These are phyloP conservation scores for Pseudozyma sp. DNA, from an alignment of 1,284 basidiomycete genomes.

Conservation along the genomic window DNA sequence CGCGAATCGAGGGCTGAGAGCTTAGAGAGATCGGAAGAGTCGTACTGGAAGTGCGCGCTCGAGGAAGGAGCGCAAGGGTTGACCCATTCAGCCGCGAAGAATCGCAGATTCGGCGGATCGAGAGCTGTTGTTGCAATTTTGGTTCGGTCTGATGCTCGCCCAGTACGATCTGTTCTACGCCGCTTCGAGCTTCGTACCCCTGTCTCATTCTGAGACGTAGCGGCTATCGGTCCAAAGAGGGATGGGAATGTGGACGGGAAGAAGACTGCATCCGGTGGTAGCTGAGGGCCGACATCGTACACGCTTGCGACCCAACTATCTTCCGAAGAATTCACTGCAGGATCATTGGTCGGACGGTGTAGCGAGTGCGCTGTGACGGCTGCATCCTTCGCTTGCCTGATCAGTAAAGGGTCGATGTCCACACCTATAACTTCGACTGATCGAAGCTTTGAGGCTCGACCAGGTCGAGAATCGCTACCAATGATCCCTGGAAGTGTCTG, in stretches of 20 bases:
- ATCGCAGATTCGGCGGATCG: constrained; percentile 8
- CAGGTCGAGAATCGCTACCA: no score
- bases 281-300: not conserved
- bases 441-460: no score
- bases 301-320: no score
- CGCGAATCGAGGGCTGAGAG: not conserved
- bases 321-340: not conserved
- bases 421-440: constrained; percentile 20
- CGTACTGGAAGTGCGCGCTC: not conserved
- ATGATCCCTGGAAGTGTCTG: constrained; percentile 15
- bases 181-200: constrained; percentile 2
- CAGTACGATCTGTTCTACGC: not conserved
- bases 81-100: constrained; percentile 31
- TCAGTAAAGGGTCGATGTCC: constrained; percentile 35
- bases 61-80: not conserved
- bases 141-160: not conserved
- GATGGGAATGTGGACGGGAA: constrained; percentile 36
- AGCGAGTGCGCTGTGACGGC: constrained; percentile 22
- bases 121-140: not conserved
- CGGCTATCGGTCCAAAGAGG: constrained; percentile 17
- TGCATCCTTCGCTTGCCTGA: constrained; percentile 28
- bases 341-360: constrained; percentile 5
- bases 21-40: not conserved
- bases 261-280: constrained; percentile 18
- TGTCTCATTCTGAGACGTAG: not conserved